These are phyloP conservation scores for Erodium moschatum DNA, from an alignment of 441 rosid genomes.

Conservation along the genomic window DNA sequence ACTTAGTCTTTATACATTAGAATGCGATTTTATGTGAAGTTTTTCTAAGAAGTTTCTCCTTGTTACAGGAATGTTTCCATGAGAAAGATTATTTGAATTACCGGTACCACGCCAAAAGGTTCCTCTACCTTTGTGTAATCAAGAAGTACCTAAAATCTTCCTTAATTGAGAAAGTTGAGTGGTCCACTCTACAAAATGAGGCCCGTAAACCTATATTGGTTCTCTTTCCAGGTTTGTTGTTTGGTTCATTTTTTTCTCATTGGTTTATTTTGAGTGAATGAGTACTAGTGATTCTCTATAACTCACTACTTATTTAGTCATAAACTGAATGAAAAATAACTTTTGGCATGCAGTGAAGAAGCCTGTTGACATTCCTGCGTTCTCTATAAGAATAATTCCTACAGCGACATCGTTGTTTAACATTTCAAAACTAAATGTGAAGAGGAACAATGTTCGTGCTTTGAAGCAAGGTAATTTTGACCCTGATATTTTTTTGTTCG, in stretches of 20 bases:
- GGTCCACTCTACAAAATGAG: constrained; percentile 79
- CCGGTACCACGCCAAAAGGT: constrained; percentile 84
- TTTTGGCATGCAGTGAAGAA: constrained; percentile 35
- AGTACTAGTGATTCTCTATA: not conserved
- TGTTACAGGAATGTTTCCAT: constrained; percentile 63
- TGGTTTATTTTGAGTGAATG: constrained; percentile 9
- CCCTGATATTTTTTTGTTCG: constrained; percentile 3
- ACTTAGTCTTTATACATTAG: not conserved
- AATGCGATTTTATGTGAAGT: not conserved
- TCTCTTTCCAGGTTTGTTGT: constrained; percentile 56
- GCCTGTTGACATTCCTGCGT: constrained; percentile 45
- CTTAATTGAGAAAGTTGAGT: constrained; percentile 50
- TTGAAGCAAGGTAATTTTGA: constrained; percentile 45
- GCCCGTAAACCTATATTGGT: constrained; percentile 74
- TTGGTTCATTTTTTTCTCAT: not conserved
- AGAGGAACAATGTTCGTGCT: constrained; percentile 58
- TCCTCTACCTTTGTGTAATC: constrained; percentile 62
- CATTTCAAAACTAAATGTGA: constrained; percentile 55
- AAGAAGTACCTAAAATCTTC: constrained; percentile 48
- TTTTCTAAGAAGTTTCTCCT: not conserved
- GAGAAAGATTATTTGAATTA: constrained; percentile 77
- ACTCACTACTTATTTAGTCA: constrained; percentile 1
- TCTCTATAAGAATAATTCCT: constrained; percentile 64
- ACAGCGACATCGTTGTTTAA: constrained; percentile 55
- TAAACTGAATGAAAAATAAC: constrained; percentile 10